These are phyloP conservation scores for Hyparrhenia diplandra DNA, from an alignment of 176 grass and related monocot species.

Conservation along the genomic window DNA sequence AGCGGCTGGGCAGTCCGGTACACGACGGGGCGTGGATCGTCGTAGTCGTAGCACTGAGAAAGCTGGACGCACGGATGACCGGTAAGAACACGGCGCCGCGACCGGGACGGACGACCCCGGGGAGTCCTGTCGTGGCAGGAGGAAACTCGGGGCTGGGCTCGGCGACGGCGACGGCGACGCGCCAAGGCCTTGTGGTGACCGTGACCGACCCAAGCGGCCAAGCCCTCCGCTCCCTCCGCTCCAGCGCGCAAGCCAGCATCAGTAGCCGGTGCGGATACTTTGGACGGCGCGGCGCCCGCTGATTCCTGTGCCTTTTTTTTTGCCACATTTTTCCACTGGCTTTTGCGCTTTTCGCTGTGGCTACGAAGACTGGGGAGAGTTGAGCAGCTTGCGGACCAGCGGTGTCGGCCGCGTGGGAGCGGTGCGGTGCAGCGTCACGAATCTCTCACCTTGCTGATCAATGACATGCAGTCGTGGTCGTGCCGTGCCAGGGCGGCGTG, in stretches of 20 bases:
- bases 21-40: background rate
- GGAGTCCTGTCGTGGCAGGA: background rate
- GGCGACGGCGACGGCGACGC: background rate
- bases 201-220: background rate
- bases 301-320: background rate
- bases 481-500: background rate
- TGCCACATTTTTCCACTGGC: background rate
- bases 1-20: background rate
- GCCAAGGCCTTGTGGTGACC: background rate
- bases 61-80: background rate
- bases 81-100: slow-evolving; percentile 11
- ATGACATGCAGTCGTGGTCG: no score
- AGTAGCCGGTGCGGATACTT: background rate
- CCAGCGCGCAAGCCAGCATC: background rate
- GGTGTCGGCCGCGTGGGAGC: slow-evolving; percentile 9
- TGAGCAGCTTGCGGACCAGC: background rate
- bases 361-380: background rate
- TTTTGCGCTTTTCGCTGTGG: background rate
- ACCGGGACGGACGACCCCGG: background rate
- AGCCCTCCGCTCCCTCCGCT: background rate
- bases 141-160: background rate
- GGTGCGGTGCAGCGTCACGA: no score
- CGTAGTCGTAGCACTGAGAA: background rate
- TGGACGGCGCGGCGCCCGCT: background rate
- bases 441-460: no score